Percentiles rank a stretch among this genome's conserved stretches.
phyloP scores from a whole-genome alignment of 768 basidiomycete genomes.

The Trametes meyenii region DNA sequence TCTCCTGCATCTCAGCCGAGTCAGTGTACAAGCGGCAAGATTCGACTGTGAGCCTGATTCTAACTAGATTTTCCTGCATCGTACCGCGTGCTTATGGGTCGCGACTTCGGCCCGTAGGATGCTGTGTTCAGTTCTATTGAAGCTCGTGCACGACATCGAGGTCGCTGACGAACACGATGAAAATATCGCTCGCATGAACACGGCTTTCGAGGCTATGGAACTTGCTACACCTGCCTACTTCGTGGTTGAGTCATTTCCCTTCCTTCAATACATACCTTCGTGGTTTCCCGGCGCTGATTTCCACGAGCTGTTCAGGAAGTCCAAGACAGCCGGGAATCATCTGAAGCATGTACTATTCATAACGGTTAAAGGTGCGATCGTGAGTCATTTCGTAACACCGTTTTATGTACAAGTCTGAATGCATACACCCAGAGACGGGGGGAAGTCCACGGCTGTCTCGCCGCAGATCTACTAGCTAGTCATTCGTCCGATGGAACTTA shows the following conservation, averaged over 20 bases:
- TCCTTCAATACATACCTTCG: constrained; percentile 7
- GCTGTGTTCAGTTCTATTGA: constrained; percentile 18
- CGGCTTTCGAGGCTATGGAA: background rate
- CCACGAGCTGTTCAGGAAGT: background rate
- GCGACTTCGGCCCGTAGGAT: no score
- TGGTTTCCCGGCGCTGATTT: constrained; percentile 18
- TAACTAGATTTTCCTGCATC: background rate
- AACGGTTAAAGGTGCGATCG: background rate
- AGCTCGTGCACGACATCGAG: constrained; percentile 34
- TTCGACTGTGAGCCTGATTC: background rate
- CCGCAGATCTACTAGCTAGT: no score
- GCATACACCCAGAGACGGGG: no score
- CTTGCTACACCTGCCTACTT: background rate
- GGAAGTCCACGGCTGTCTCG: no score
- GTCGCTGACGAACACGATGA: constrained; percentile 31
- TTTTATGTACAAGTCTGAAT: no score
- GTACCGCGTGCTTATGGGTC: background rate
- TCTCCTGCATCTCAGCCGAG: no score
- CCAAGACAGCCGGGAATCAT: background rate
- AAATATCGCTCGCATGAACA: background rate
- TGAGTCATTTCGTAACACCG: background rate
- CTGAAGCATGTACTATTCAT: constrained; percentile 3
- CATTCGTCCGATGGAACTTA: no score
- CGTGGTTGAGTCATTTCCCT: constrained; percentile 6
- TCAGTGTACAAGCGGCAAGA: no score